phyloP scores from a whole-genome alignment of 352 stramenopile species.

The Pythium insidiosum region DNA sequence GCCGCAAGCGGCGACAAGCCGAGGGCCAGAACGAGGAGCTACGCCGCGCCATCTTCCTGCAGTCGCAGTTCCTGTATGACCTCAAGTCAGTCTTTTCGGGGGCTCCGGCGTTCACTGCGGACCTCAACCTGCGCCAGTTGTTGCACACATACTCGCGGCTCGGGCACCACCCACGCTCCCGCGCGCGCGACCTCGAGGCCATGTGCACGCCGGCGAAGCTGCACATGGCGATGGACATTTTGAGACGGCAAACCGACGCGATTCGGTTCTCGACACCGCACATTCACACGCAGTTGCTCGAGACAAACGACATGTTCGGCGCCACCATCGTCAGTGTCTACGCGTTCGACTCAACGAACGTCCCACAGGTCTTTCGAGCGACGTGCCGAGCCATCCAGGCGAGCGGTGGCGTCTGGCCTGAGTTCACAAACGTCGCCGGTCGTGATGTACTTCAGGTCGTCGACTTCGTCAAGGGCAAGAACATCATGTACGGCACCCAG shows the following conservation, averaged over 20 bases:
- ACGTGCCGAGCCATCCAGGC: conserved; percentile 32
- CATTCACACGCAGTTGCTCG: conserved; percentile 25
- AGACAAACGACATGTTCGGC: conserved; percentile 22
- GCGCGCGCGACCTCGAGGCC: conserved; percentile 30
- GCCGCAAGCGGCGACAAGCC: conserved; percentile 25
- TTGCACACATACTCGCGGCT: conserved; percentile 52
- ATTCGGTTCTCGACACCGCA: conserved; percentile 25
- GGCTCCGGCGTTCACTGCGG: conserved; percentile 11
- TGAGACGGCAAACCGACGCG: conserved; percentile 35
- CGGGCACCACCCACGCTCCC: conserved; percentile 23
- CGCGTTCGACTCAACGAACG: conserved; percentile 37
- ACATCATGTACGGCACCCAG: conserved; percentile 38
- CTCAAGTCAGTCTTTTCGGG: conserved; percentile 29
- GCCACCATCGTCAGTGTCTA: conserved; percentile 41
- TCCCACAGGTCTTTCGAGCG: conserved; percentile 30
- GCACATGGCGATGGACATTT: conserved; percentile 37
- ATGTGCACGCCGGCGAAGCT: conserved; percentile 39
- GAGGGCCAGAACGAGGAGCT: conserved; percentile 37
- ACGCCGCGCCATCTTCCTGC: conserved; percentile 32
- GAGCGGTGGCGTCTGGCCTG: conserved; percentile 31
- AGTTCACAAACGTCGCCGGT: conserved; percentile 23
- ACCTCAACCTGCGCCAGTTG: conserved; percentile 41
- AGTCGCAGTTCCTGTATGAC: conserved; percentile 31
- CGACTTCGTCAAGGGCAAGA: conserved; percentile 20
- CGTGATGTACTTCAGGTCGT: conserved; percentile 21